Evolutionary conservation across 75 land plant genomes (phyloP).

Genomic region (Selaginella moellendorffii): DNA sequence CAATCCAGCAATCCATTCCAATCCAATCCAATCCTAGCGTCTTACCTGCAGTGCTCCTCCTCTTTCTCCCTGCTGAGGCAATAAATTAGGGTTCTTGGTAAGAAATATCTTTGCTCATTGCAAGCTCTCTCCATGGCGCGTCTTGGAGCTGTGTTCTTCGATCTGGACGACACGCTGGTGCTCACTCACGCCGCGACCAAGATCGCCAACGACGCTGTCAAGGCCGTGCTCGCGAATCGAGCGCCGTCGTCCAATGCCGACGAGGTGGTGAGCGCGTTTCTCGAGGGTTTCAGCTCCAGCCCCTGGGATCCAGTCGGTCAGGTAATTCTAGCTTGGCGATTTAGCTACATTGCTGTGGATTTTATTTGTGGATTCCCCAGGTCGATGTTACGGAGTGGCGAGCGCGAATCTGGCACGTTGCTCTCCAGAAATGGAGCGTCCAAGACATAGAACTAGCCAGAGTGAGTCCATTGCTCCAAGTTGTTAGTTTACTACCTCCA

Average conservation of each 20-base stretch:
- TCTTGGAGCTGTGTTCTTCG: constrained; percentile 27
- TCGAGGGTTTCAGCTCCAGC: constrained; percentile 12
- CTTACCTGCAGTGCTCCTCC: no score
- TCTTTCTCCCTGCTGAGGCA: background rate
- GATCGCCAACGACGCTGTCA: constrained; percentile 17
- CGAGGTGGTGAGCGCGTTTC: constrained; percentile 21
- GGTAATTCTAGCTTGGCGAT: constrained; percentile 17
- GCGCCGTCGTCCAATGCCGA: constrained; percentile 15
- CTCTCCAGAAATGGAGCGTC: constrained; percentile 21
- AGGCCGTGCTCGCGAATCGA: constrained; percentile 7
- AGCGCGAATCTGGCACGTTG: constrained; percentile 27
- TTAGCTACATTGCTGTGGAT: background rate
- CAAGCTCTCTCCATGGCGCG: background rate
- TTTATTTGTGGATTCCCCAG: no score
- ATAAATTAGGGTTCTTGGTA: background rate
- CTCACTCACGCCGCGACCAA: constrained; percentile 27
- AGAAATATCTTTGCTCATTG: no score
- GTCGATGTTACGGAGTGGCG: constrained; percentile 40
- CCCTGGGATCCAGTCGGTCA: constrained; percentile 36
- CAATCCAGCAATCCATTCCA: background rate
- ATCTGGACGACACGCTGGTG: constrained; percentile 37
- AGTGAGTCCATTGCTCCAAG: constrained; percentile 9
- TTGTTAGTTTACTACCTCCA: background rate
- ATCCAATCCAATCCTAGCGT: no score
- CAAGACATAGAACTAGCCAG: constrained; percentile 27